These are phyloP conservation scores for Coemansia sp. DNA, from an alignment of 192 early-diverging fungal species.

Conservation along the genomic window DNA sequence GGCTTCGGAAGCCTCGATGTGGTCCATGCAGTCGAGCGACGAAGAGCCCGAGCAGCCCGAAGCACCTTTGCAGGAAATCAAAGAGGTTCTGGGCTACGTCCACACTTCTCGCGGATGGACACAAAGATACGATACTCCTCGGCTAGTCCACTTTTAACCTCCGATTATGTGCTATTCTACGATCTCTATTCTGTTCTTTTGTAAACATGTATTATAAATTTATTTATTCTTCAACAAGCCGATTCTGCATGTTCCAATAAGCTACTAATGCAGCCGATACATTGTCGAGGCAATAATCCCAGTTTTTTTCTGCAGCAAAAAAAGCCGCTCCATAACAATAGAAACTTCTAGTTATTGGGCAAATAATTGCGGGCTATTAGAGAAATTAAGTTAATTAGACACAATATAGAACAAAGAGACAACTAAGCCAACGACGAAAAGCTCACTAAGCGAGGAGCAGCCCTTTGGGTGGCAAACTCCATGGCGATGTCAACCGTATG, in stretches of 20 bases:
- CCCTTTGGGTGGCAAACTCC: slow-evolving; percentile 30
- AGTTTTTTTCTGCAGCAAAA: not conserved
- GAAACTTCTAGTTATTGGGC: slow-evolving; percentile 2
- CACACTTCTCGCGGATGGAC: slow-evolving; percentile 27
- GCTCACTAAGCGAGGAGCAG: slow-evolving; percentile 38
- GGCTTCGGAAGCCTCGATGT: slow-evolving; percentile 16
- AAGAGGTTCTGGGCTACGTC: slow-evolving; percentile 39
- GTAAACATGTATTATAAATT: slow-evolving; percentile 6
- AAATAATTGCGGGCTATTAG: not conserved
- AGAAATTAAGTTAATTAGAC: not conserved
- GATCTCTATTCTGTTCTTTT: not conserved
- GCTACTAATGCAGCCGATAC: too few relatives aligned
- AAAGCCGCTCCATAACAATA: not conserved
- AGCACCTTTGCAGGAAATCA: slow-evolving; percentile 33
- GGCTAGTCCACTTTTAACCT: slow-evolving; percentile 42
- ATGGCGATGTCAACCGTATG: slow-evolving; percentile 42
- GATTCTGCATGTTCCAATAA: slow-evolving; percentile 1
- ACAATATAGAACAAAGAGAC: not conserved
- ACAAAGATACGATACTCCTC: slow-evolving; percentile 33
- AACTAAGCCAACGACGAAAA: slow-evolving; percentile 11
- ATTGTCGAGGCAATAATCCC: too few relatives aligned
- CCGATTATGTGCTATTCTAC: not conserved
- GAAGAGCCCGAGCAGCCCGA: slow-evolving; percentile 13
- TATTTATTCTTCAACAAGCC: slow-evolving; percentile 9
- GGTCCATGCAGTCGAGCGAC: slow-evolving; percentile 7